Evolutionary conservation across 2,329 filamentous ascomycete genomes (phyloP), one percentile per base, ranked within the genome.

Genomic region (Calonectria leucothoes): DNA sequence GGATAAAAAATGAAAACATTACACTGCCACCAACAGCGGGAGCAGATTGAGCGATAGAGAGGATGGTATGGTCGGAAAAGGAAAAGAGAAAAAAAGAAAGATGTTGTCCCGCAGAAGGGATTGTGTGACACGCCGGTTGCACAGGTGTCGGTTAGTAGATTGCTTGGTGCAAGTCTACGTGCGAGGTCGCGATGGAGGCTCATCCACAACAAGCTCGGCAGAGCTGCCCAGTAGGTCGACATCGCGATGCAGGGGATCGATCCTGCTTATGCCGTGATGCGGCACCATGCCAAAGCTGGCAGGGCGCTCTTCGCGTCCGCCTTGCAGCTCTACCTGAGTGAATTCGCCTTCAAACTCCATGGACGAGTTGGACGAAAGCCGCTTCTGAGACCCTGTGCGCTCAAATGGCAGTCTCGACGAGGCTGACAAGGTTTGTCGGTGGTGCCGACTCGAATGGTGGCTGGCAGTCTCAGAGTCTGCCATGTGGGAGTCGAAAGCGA

Each of bases 121-220:
- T 33, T 69, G 39, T 63, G 29, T 69, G 59, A 29, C 27, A 39
- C 15, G 57, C 25, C 51, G 70, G 39, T 29, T 29, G 12, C 20
- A 25, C 33, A 52, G n/a, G 27, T 35, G 29, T 66, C n/a, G n/a
- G 17, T 45, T 65, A 49, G 65, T 59, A 48, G 51, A 29, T 42
- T 48, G 51, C 51, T 42, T 42, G 29, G 55, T 29, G 25, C 29
- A 48, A 59, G 39, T 67, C 75, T 48, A 80, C 57, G 78, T 80
- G 42, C 74, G 76, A 51, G 78, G 78, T 45, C 78, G 77, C 23
- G 23, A 63, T 20, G 77, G 79, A 49, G 67, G 77, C n/a, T 82
- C 87, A 65, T 90, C 86, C 3, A 93, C 86, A 2, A 93, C 86
- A 20, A 93, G 83, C 81, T 93, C 91, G 1, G 91, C 91, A 8